Percentiles rank a stretch among this genome's conserved stretches.
Evolutionary conservation across 202 grass and related monocot genomes (phyloP).

Genomic region (Eragrostis tef): DNA sequence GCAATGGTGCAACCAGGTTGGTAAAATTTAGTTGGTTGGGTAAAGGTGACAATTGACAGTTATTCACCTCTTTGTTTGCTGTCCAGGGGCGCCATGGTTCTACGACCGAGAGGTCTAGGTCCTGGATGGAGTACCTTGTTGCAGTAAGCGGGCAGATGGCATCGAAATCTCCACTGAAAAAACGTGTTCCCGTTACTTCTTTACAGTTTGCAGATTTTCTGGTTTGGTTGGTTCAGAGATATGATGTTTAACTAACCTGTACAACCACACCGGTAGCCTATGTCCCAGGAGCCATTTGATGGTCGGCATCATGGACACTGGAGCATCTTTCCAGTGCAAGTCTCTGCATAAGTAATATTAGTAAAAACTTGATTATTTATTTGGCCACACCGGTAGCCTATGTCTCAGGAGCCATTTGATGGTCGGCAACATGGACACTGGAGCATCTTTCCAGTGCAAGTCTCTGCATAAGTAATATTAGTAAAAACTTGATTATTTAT

Average conservation of each 20-base stretch:
- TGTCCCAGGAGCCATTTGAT: slow-evolving; percentile 39
- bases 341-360: neutral
- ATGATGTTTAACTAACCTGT: slow-evolving; percentile 27
- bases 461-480: neutral
- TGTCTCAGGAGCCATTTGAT: slow-evolving; percentile 40
- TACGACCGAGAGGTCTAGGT: slow-evolving; percentile 32
- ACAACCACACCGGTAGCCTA: slow-evolving; percentile 43
- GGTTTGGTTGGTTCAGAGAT: neutral
- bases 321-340: slow-evolving; percentile 47
- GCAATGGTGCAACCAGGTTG: neutral
- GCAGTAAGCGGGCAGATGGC: slow-evolving; percentile 44
- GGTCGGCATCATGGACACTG: slow-evolving; percentile 14
- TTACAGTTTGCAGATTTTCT: neutral
- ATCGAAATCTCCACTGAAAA: slow-evolving; percentile 60
- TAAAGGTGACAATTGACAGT: neutral
- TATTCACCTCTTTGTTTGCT: slow-evolving; percentile 36
- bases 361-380: neutral
- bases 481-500: neutral
- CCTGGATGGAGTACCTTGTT: slow-evolving; percentile 44
- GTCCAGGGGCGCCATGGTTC: slow-evolving; percentile 58
- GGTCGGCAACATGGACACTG: slow-evolving; percentile 21
- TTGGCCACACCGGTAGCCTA: slow-evolving; percentile 35
- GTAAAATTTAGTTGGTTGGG: too few species aligned
- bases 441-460: slow-evolving; percentile 50
- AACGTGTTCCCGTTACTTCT: slow-evolving; percentile 2